Percentiles rank a stretch among this genome's conserved stretches.
These are phyloP conservation scores for Chaetomiaceae sp. DNA, from an alignment of 2,329 filamentous ascomycete species.

Conservation along the genomic window DNA sequence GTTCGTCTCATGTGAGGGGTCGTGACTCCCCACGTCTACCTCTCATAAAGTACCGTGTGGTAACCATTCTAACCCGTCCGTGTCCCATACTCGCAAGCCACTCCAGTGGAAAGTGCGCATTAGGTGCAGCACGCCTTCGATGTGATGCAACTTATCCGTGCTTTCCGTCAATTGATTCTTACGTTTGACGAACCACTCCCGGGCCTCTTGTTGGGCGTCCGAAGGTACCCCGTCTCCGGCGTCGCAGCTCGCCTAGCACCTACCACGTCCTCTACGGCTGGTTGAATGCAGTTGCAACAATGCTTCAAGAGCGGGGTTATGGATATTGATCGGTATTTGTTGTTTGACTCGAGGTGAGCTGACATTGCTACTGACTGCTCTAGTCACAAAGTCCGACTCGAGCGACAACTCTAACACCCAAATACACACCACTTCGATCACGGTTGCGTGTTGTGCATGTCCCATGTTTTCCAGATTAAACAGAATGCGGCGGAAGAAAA, in stretches of 20 bases:
- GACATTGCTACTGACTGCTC: not conserved
- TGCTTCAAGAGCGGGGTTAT: not conserved
- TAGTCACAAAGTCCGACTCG: no score
- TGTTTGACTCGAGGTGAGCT: not conserved
- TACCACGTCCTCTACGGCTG: not conserved
- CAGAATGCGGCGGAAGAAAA: not conserved
- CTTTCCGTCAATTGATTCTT: not conserved
- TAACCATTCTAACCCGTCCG: not conserved
- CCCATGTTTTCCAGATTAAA: not conserved
- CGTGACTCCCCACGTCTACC: not conserved
- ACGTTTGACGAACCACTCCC: not conserved
- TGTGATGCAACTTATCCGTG: not conserved
- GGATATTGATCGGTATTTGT: not conserved
- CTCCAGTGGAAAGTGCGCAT: not conserved
- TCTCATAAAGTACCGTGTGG: not conserved
- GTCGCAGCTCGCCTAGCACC: not conserved
- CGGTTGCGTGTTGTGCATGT: not conserved
- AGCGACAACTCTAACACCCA: not conserved
- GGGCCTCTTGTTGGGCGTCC: not conserved
- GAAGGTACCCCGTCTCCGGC: not conserved
- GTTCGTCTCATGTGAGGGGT: conserved; percentile 12
- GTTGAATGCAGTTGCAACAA: conserved; percentile 2
- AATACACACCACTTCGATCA: not conserved
- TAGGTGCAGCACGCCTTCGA: not conserved
- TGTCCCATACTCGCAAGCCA: not conserved